Base-by-base conservation (phyloP, 176 grass and related monocot genomes). In the Lolium perenne region DNA sequence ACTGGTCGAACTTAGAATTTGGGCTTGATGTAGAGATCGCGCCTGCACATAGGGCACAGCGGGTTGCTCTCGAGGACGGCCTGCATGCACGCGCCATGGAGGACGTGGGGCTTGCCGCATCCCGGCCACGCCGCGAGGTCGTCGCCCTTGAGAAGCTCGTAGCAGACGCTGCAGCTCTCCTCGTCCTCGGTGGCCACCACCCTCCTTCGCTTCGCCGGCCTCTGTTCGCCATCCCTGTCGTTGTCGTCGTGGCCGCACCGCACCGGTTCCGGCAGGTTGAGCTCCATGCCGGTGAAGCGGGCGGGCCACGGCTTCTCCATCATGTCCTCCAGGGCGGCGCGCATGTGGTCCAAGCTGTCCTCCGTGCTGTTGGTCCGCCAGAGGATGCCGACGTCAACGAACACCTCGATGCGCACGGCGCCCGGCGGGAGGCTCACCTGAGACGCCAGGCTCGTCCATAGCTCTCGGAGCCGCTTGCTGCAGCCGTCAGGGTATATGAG, bases 21-120 rank as follows among this genome's bases (percentile, higher is more conserved):
- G 26, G 26, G 26, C 26, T 29, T 0, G 21, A 8, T 45, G n/a
- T 41, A 40, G 13, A 77, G 6, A 7, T 13, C 3, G 61, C 4
- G 84, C 21, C 64, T 90, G 16, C 55, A 82, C 3, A 38, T 46
- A 16, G 38, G 69, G n/a, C 66, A 67, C n/a, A 0, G 3, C 17
- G 0, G 13, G 13, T 29, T 85, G 2, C 2, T 9, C 83, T 66
- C n/a, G 16, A 84, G 56, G 10, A 17, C 20, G 10, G 6, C 1
- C 73, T 83, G 79, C 84, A 79, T 1, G 46, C 88, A 90, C 4
- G 0, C 21, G 3, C 84, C 84, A 18, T 90, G 83, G 83, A 90
- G 82, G 35, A 83, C 79, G 25, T 79, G 88, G 25, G 57, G 71
- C 8, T 69, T 17, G 46, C 25, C 14, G 18, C 88, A 83, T 32